Evolutionary conservation across 1,139 yeast genomes (phyloP).

Genomic region (Pichia norvegensis): DNA sequence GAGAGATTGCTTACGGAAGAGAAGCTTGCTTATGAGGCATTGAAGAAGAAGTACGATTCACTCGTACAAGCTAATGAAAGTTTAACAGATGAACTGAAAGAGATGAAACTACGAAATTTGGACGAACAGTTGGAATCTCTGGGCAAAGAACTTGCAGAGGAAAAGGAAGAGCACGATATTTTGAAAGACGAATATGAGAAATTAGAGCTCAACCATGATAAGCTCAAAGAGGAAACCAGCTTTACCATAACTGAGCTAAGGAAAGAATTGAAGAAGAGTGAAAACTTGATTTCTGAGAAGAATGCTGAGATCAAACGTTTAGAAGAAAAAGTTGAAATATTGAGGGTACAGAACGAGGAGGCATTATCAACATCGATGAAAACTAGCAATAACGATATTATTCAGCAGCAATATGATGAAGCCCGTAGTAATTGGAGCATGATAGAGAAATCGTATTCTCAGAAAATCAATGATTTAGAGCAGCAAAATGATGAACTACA

Average conservation of each 20-base stretch:
- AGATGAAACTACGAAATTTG: slow-evolving; percentile 29
- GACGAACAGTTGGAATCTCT: slow-evolving; percentile 37
- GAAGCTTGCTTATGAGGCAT: slow-evolving; percentile 22
- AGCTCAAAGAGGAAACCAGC: slow-evolving; percentile 34
- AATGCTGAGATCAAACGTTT: slow-evolving; percentile 41
- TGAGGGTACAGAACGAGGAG: slow-evolving; percentile 28
- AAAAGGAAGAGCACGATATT: slow-evolving; percentile 28
- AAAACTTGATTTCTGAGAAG: slow-evolving; percentile 33
- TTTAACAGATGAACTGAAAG: slow-evolving; percentile 26
- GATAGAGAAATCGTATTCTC: slow-evolving; percentile 27
- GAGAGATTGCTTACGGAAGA: slow-evolving; percentile 24
- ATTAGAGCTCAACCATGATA: slow-evolving; percentile 34
- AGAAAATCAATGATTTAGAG: slow-evolving; percentile 27
- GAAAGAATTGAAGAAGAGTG: slow-evolving; percentile 23
- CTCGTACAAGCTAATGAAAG: slow-evolving; percentile 20
- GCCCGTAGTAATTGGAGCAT: slow-evolving; percentile 36
- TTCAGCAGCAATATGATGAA: slow-evolving; percentile 60
- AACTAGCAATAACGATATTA: slow-evolving; percentile 30
- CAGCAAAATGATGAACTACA: slow-evolving; percentile 25
- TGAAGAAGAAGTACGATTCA: slow-evolving; percentile 23
- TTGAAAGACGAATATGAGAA: slow-evolving; percentile 34
- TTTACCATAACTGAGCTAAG: slow-evolving; percentile 25
- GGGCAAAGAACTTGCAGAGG: slow-evolving; percentile 32
- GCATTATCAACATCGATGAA: slow-evolving; percentile 4
- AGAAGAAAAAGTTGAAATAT: slow-evolving; percentile 41